A percentile compares a stretch with the other conserved stretches of the same genome.
Conservation (phyloP, 2,329 filamentous ascomycete genomes). For the Fusarium torulosum region DNA sequence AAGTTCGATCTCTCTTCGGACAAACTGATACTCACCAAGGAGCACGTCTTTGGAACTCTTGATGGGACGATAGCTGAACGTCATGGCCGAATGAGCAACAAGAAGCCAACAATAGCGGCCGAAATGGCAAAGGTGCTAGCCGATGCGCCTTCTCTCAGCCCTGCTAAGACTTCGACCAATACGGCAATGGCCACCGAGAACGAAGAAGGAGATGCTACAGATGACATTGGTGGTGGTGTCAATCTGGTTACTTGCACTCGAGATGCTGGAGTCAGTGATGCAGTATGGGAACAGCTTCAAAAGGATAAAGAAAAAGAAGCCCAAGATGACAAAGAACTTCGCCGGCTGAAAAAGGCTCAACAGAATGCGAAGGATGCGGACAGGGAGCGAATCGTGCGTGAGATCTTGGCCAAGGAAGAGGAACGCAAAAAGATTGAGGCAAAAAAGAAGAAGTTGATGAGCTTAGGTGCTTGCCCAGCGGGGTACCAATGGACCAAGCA, state of each 20-base stretch:
- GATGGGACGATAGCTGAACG: conserved; percentile 43
- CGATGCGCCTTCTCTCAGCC: fast-evolving
- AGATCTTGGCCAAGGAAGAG: conserved; percentile 52
- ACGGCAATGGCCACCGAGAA: not conserved
- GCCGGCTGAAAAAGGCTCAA: conserved; percentile 50
- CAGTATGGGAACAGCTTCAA: conserved; percentile 71
- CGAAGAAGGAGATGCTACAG: not conserved
- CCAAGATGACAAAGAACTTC: conserved; percentile 55
- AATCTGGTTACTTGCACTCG: conserved; percentile 47
- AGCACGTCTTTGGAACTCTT: conserved; percentile 31
- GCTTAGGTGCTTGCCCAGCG: conserved; percentile 66
- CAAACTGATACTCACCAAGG: conserved; percentile 37
- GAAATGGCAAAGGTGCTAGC: not conserved
- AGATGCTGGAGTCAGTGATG: conserved; percentile 71
- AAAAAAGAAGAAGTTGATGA: conserved; percentile 61
- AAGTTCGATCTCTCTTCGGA: conserved; percentile 36
- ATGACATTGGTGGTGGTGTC: conserved; percentile 5
- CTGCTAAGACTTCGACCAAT: not conserved
- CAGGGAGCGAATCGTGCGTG: conserved; percentile 53
- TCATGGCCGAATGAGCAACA: conserved; percentile 24
- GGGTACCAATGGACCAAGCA: conserved; percentile 75
- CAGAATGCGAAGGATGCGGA: conserved; percentile 48
- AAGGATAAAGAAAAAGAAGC: conserved; percentile 58
- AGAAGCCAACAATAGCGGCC: not conserved
- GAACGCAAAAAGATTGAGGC: conserved; percentile 55